phyloP scores from a whole-genome alignment of 257 asterid genomes.

The Solanum tarijense region DNA sequence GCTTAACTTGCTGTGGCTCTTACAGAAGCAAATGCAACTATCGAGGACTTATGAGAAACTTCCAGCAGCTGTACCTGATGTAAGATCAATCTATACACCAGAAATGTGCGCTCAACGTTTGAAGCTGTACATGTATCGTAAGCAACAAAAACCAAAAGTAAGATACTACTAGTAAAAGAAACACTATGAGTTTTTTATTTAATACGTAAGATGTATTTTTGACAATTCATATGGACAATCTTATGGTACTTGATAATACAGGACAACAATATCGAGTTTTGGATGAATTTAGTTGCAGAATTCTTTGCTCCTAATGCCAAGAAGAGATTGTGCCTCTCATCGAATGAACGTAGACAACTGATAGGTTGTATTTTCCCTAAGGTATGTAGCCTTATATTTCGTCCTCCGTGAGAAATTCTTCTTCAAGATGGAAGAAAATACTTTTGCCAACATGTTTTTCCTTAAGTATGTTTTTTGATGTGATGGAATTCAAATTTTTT shows the following conservation, averaged over 20 bases:
- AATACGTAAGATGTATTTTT: background rate
- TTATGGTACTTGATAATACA: background rate
- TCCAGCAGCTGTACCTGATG: background rate
- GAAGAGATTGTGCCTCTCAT: conserved; percentile 20
- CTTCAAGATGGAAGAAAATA: background rate
- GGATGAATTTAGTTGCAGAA: conserved; percentile 19
- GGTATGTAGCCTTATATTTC: conserved; percentile 1
- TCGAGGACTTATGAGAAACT: background rate
- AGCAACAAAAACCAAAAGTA: conserved; percentile 19
- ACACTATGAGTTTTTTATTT: background rate
- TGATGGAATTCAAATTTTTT: background rate
- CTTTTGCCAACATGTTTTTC: background rate
- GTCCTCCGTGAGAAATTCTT: background rate
- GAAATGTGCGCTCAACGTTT: conserved; percentile 13
- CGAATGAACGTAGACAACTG: background rate
- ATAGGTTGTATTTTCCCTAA: background rate
- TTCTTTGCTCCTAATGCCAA: conserved; percentile 23
- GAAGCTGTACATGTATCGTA: conserved; percentile 6
- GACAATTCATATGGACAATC: background rate
- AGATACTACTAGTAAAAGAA: background rate
- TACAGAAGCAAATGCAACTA: background rate
- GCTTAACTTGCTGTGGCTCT: background rate
- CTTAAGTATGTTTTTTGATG: background rate
- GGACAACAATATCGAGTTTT: conserved; percentile 23
- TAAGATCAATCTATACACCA: background rate